A percentile compares a stretch with the other conserved stretches of the same genome.
phyloP scores from a whole-genome alignment of 106 monocot genomes.

The Allium sativum region DNA sequence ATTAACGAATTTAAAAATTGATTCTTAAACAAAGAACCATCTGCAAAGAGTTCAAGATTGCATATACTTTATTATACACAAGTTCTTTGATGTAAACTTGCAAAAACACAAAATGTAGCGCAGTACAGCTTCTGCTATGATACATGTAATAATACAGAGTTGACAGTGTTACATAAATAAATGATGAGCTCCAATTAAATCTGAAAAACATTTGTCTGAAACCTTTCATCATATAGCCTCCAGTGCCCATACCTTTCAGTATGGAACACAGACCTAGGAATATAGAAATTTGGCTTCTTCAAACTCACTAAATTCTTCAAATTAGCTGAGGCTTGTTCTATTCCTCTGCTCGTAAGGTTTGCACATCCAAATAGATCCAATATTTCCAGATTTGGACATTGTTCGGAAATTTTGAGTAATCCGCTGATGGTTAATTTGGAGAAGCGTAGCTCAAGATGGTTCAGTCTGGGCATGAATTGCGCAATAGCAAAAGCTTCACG shows the following conservation, averaged over 20 bases:
- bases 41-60: too few species aligned
- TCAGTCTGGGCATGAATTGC: constrained; percentile 59
- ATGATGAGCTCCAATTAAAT: constrained; percentile 34
- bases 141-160: neutral
- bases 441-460: constrained; percentile 76
- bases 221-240: constrained; percentile 90
- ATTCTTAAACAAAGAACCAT: too few species aligned
- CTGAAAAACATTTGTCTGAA: constrained; percentile 95
- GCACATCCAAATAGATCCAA: constrained; percentile 80
- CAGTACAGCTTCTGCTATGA: neutral
- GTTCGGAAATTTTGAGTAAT: constrained; percentile 38
- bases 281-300: constrained; percentile 77
- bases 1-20: too few species aligned
- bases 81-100: neutral
- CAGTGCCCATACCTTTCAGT: constrained; percentile 86
- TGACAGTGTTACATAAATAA: neutral
- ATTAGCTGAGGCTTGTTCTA: constrained; percentile 58
- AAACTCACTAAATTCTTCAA: constrained; percentile 46
- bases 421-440: constrained; percentile 53
- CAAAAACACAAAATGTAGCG: neutral
- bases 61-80: too few species aligned
- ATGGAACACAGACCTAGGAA: constrained; percentile 74
- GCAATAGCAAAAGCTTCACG: constrained; percentile 52
- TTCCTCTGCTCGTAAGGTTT: constrained; percentile 65
- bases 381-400: constrained; percentile 49